Percentiles rank a stretch among this genome's conserved stretches.
Conservation (phyloP, 768 basidiomycete genomes). For the Sporobolomyces roseus region DNA sequence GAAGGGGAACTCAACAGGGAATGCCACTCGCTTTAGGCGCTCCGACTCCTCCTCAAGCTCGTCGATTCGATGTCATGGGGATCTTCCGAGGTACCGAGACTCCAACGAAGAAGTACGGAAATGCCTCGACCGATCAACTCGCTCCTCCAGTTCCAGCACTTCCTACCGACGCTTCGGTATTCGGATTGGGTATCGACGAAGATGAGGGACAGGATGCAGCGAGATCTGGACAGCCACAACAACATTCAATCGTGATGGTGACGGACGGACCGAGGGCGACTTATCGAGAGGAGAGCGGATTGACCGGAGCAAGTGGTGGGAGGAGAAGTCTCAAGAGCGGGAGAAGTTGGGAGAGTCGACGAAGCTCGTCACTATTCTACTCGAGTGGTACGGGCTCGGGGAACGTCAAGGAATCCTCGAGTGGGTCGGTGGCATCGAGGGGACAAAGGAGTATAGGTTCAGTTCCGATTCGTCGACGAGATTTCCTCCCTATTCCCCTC, state of each 20-base stretch:
- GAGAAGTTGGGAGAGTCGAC: constrained; percentile 40
- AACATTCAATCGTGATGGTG: constrained; percentile 39
- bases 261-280: constrained; percentile 20
- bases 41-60: constrained; percentile 11
- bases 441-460: constrained; percentile 14
- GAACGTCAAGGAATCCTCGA: constrained; percentile 8
- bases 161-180: constrained; percentile 19
- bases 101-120: background rate
- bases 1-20: background rate
- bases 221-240: background rate
- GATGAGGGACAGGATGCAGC: background rate
- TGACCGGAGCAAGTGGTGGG: constrained; percentile 6
- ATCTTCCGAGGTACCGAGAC: constrained; percentile 8
- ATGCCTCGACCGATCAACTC: constrained; percentile 4
- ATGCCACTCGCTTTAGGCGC: constrained; percentile 4
- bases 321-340: background rate
- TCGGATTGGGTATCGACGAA: constrained; percentile 28
- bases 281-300: constrained; percentile 27
- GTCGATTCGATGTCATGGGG: constrained; percentile 38
- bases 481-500: constrained; percentile 40
- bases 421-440: constrained; percentile 6
- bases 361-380: constrained; percentile 42
- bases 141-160: constrained; percentile 18
- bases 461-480: constrained; percentile 37
- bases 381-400: constrained; percentile 31